Conservation (phyloP, 2,329 filamentous ascomycete genomes). For the Trichoderma hamatum region DNA sequence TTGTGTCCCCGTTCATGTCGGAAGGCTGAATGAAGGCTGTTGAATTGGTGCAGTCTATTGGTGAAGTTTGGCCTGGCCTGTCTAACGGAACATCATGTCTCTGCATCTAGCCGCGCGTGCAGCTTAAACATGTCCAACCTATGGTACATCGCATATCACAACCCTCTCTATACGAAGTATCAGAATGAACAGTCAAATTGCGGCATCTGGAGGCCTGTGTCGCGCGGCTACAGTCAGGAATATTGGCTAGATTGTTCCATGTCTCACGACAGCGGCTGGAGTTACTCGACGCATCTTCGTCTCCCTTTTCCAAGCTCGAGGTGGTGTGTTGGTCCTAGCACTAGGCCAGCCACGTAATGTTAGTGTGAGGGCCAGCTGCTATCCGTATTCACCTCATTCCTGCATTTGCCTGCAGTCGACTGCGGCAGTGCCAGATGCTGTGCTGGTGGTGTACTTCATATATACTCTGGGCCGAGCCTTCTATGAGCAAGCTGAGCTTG, state of each 20-base stretch:
- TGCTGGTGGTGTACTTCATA: not conserved
- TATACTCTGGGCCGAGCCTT: not conserved
- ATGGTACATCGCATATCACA: not conserved
- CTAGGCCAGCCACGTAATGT: not conserved
- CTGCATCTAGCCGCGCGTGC: not conserved
- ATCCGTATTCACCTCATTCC: not conserved
- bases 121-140: not conserved
- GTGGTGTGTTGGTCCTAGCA: slow-evolving; percentile 21
- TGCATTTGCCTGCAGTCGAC: not conserved
- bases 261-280: not conserved
- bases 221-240: not conserved
- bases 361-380: not conserved
- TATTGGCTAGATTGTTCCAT: not conserved
- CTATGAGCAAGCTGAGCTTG: not conserved
- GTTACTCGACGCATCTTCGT: not conserved
- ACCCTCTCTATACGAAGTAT: not conserved
- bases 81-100: not conserved
- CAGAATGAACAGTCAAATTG: not conserved
- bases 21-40: not conserved
- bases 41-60: not conserved
- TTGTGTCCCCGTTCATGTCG: slow-evolving; percentile 17
- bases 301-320: slow-evolving; percentile 4
- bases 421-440: not conserved
- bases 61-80: not conserved
- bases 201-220: not conserved